These are phyloP conservation scores for Tetrapisispora phaffii DNA, from an alignment of 805 yeast genomes.

Conservation along the genomic window DNA sequence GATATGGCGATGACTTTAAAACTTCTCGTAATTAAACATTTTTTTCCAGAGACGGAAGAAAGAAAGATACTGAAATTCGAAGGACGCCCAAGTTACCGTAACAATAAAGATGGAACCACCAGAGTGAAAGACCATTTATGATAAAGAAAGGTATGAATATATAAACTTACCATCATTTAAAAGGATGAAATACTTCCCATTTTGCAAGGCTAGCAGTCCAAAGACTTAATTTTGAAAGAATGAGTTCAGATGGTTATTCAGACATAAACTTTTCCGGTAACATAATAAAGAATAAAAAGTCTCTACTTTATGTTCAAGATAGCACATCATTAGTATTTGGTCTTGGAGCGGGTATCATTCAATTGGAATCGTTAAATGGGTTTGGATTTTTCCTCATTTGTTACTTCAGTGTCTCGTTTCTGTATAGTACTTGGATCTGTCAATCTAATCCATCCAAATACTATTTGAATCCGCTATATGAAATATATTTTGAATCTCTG, in stretches of 20 bases:
- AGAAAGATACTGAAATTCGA: not conserved
- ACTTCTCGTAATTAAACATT: not conserved
- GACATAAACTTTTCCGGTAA: not conserved
- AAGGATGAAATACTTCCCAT: too few relatives aligned
- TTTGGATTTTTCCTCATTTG: slow-evolving; percentile 35
- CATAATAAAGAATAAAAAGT: slow-evolving; percentile 12
- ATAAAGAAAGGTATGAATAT: too few relatives aligned
- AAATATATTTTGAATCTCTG: slow-evolving; percentile 36
- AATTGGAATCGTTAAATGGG: slow-evolving; percentile 41
- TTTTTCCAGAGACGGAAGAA: not conserved
- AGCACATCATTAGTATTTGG: slow-evolving; percentile 43
- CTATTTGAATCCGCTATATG: slow-evolving; percentile 33
- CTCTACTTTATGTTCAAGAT: slow-evolving; percentile 32
- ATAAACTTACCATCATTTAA: too few relatives aligned
- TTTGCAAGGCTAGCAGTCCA: not conserved
- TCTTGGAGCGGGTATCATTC: slow-evolving; percentile 44
- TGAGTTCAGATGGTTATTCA: not conserved
- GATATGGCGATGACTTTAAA: not conserved
- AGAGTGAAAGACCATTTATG: too few relatives aligned
- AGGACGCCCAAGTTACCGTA: not conserved
- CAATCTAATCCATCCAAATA: slow-evolving; percentile 30
- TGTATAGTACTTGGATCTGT: slow-evolving; percentile 30
- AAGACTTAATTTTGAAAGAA: not conserved
- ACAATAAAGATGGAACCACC: too few relatives aligned
- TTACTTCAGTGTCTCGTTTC: slow-evolving; percentile 27